phyloP scores from a whole-genome alignment of 2,329 filamentous ascomycete species.

The Mollisiaceae sp. region DNA sequence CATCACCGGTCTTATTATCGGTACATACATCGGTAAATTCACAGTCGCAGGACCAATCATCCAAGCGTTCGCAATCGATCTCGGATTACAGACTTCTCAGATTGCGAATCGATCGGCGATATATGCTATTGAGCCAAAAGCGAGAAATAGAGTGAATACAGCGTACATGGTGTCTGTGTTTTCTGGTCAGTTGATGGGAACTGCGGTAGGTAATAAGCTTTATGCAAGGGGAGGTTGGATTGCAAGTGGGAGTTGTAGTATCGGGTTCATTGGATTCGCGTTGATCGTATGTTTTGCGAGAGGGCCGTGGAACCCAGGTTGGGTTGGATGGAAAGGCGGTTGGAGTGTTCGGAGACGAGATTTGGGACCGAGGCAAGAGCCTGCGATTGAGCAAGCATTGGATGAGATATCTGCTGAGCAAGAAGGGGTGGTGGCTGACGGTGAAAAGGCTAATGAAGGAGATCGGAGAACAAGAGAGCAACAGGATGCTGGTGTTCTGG shows the following conservation, averaged over 20 bases:
- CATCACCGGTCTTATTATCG: slow-evolving; percentile 66
- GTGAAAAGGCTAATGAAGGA: not conserved
- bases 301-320: slow-evolving; percentile 61
- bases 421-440: not conserved
- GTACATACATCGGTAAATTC: slow-evolving; percentile 70
- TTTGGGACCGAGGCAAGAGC: slow-evolving; percentile 25
- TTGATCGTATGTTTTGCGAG: slow-evolving; percentile 52
- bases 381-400: slow-evolving; percentile 27
- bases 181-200: slow-evolving; percentile 75
- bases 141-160: slow-evolving; percentile 78
- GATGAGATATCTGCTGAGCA: slow-evolving; percentile 28
- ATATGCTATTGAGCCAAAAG: slow-evolving; percentile 72
- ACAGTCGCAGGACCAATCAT: slow-evolving; percentile 74
- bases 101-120: slow-evolving; percentile 75
- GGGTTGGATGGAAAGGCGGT: slow-evolving; percentile 66
- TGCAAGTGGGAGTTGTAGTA: slow-evolving; percentile 58
- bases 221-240: slow-evolving; percentile 63
- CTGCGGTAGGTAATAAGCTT: slow-evolving; percentile 60
- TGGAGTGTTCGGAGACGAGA: slow-evolving; percentile 50
- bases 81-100: slow-evolving; percentile 74
- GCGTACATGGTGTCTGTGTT: slow-evolving; percentile 82
- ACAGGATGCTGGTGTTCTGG: not conserved
- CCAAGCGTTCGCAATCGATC: slow-evolving; percentile 72
- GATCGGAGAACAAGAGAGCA: not conserved
- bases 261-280: slow-evolving; percentile 57